phyloP scores from a whole-genome alignment of 139 green algal species.

The Yamagishiella unicocca region DNA sequence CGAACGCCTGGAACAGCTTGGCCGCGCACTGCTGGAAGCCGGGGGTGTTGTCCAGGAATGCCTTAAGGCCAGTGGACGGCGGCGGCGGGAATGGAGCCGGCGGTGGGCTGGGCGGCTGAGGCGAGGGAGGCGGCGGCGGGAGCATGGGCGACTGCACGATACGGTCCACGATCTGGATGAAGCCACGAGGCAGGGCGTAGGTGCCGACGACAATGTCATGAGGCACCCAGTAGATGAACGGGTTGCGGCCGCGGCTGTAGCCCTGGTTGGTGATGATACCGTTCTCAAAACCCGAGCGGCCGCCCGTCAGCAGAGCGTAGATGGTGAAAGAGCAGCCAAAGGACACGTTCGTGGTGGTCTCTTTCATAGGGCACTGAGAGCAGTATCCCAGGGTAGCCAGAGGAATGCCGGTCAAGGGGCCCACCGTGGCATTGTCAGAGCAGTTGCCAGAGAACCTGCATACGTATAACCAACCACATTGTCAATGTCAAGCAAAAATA shows the following conservation, averaged over 20 bases:
- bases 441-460: conserved; percentile 19
- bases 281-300: background rate
- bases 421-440: background rate
- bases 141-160: conserved; percentile 27
- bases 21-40: background rate
- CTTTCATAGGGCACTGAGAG: background rate
- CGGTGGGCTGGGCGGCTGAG: conserved; percentile 13
- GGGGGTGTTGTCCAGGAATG: background rate
- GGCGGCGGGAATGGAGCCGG: conserved; percentile 28
- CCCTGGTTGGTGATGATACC: background rate
- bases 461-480: background rate
- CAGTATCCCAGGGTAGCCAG: conserved; percentile 27
- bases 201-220: conserved; percentile 17
- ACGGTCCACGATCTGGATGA: conserved; percentile 33
- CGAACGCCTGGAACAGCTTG: background rate
- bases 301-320: conserved; percentile 12
- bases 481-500: no score
- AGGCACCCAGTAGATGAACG: conserved; percentile 18
- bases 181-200: background rate
- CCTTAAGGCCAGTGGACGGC: background rate
- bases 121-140: conserved; percentile 33
- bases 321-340: conserved; percentile 24
- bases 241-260: conserved; percentile 8
- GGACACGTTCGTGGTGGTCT: background rate
- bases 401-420: background rate